Base-by-base conservation (phyloP, 805 yeast species). In the Saturnispora silvae region DNA sequence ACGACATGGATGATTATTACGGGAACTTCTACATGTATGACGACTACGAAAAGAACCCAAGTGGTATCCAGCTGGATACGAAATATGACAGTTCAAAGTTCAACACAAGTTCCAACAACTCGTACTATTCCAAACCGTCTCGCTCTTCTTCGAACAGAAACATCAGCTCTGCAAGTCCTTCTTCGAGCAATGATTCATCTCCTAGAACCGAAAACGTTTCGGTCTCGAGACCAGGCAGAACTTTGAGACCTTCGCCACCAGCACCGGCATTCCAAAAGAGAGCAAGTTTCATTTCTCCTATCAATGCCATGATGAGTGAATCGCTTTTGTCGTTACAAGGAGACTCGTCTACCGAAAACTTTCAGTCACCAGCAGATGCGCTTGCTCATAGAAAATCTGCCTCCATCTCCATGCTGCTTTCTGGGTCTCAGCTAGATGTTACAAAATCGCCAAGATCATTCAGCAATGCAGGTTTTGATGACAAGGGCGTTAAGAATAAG, bases 251-350 rank as follows among this genome's bases (percentile, higher is more conserved):
- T 5, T 6, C 43, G 7, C 29, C 53, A 7, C 48, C 44, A 35
- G 55, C 45, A 15, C 14, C 10, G 14, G 11, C 29, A 4, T 14
- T 15, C 23, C 27, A 35, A 10, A 31, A 26, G 25, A 11, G 25
- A 6, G 18, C 25, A 4, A 37, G 27, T 11, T 33, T 33, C 14
- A 44, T 57, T 37, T 37, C 41, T 9, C 50, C 56, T 7, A 52
- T 42, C 35, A 46, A 50, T 19, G 52, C 58, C 9, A 57, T 57
- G 18, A 48, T 53, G 30, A 50, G 49, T 39, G 45, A 46, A 20
- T n/a, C n/a, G n/a, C n/a, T n/a, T n/a, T n/a, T n/a, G n/a, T n/a
- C n/a, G n/a, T 30, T 52, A n/a, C 45, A 49, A 22, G 33, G 42
- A 5, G 28, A 25, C 10, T 8, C 28, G n/a, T 13, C 28, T 11